Base-by-base conservation (phyloP, 2,329 filamentous ascomycete genomes). In the Aspergillus amoenus region DNA sequence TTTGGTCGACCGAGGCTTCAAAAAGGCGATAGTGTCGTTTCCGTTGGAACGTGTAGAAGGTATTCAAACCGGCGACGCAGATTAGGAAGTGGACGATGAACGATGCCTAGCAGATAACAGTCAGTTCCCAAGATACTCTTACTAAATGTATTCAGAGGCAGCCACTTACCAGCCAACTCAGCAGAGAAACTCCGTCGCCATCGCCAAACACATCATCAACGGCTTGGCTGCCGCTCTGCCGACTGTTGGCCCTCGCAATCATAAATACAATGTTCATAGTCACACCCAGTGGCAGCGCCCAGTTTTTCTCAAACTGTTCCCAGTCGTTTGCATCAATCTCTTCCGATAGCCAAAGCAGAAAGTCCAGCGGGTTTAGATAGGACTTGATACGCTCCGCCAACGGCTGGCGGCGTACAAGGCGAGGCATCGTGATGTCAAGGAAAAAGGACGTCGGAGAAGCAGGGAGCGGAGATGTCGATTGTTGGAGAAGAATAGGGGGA, bases 291-390 rank as follows among this genome's bases (percentile, higher is more conserved):
- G 90, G 87, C 5, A 86, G 84, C 24, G 91, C 89, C 73, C 91
- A 88, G 37, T 86, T 78, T 64, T 90, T 88, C 60, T 86, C 79
- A 59, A 84, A 79, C 18, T 93, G 91, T 65, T 97, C 90, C 87
- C 92, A 95, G 66, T 96, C 90, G 69, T 89, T 88, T 27, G 91
- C 91, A 71, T 97, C 93, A 59, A 99, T 83, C 76, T 96, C 91
- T 72, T 97, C 93, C 0, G 91, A 95, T 2, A 96, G 76, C 89
- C 91, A 96, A 17, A 99, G 85, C 53, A 94, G 78, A 69, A 93
- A 90, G 76, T 99, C 94, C 78, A 90, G 88, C 3, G 91, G 91
- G 70, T 97, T 93, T 58, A 97, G 79, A 73, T 86, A 86, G 56
- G 89, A 82, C 71, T 86, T 86, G 73, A 97, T 83, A 73, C 93